Evolutionary conservation across 371 early-diverging fungal species (phyloP).

Genomic region (Mucor racemosus): DNA sequence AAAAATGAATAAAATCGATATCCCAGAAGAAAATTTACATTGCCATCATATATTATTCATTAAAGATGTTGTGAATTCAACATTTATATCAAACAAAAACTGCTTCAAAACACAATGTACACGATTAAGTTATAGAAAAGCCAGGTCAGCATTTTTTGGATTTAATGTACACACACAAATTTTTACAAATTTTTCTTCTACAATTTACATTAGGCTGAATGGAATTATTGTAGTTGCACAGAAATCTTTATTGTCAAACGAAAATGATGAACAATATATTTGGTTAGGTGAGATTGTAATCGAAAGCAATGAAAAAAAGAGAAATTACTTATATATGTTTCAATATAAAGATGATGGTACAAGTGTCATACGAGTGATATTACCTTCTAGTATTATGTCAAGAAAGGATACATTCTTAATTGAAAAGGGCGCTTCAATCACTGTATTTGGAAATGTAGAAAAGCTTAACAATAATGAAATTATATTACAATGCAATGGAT

Average conservation of each 20-base stretch:
- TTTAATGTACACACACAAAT: not conserved
- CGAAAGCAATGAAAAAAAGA: not conserved
- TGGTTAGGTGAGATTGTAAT: slow-evolving; percentile 23
- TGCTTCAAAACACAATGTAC: slow-evolving; percentile 9
- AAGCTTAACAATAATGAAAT: slow-evolving; percentile 6
- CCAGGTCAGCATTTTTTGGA: slow-evolving; percentile 12
- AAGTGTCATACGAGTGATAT: slow-evolving; percentile 14
- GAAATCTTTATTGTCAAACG: slow-evolving; percentile 8
- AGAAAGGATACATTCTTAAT: slow-evolving; percentile 3
- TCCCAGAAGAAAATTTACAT: slow-evolving; percentile 20
- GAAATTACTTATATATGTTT: not conserved
- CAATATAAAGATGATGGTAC: slow-evolving; percentile 31
- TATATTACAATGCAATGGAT: slow-evolving; percentile 17
- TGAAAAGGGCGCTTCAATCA: not conserved
- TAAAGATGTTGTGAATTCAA: slow-evolving; percentile 14
- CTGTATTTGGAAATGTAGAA: slow-evolving; percentile 23
- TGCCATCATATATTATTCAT: slow-evolving; percentile 30
- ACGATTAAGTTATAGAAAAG: slow-evolving; percentile 17
- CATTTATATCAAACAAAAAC: not conserved
- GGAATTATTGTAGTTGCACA: slow-evolving; percentile 23
- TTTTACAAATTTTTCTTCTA: not conserved
- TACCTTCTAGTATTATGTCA: not conserved
- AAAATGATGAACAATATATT: slow-evolving; percentile 7
- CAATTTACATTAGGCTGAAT: slow-evolving; percentile 21
- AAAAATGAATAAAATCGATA: slow-evolving; percentile 6